Evolutionary conservation across 139 green algal genomes (phyloP), one percentile per base, ranked within the genome.

Genomic region (Dunaliella sp.): DNA sequence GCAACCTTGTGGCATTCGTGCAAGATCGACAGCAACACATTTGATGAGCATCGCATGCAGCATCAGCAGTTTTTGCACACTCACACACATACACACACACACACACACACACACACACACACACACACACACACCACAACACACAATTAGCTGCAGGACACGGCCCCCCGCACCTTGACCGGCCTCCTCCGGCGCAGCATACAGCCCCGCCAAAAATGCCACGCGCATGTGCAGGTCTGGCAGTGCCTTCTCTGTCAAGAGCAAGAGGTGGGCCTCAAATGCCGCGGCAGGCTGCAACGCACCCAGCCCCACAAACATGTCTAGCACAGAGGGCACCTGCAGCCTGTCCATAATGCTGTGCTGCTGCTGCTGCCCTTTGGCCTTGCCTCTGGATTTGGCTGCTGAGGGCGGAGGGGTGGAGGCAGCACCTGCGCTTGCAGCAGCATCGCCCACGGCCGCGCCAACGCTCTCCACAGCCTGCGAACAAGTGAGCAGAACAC

Each of bases 151-250:
- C n/a, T n/a, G n/a, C n/a, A n/a, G n/a, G n/a, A n/a, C n/a, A n/a
- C n/a, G n/a, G n/a, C 48, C 48, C 16, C 48, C 7, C 48, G 16
- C 48, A 65, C 48, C 48, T 65, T 78, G 73, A 22, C 28, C 28
- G 58, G 58, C 21, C 28, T 32, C 34, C 2, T 74, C 0, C 28
- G 86, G 77, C 3, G 77, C 77, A 0, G 86, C 36, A n/a, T 87
- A 89, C 16, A 85, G 21, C 28, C 34, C 36, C 24, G 86, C 83
- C 0, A 89, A 77, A 82, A 89, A 87, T 76, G 31, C 37, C n/a
- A 1, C 21, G 24, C 86, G 77, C 25, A 34, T 0, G 1, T 74
- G 12, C 0, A 28, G 1, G 0, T 37, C 30, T 0, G 86, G 30
- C 28, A 58, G 1, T 28, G 76, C 48, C 16, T 80, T 86, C 1